Evolutionary conservation across 495 filamentous ascomycete genomes (phyloP), one percentile per base, ranked within the genome.

Genomic region (Podospora pseudocomata): DNA sequence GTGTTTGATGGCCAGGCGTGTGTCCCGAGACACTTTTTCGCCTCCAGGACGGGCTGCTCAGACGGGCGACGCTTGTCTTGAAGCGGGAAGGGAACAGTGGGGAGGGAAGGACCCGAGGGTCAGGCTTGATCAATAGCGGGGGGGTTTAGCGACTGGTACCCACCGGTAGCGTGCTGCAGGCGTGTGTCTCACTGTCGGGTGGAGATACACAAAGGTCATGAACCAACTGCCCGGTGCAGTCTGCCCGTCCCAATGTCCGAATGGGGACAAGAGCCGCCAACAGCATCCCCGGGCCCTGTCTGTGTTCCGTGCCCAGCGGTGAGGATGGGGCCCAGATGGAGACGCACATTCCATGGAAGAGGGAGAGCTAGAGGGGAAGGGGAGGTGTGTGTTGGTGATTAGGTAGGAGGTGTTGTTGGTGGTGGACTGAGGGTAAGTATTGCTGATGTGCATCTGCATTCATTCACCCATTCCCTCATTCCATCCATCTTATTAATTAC

Each of bases 181-280:
- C 23, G 23, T 23, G 34, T 39, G 34, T 39, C 34, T 39, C 34
- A 3, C 34, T 39, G 11, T 39, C 23, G 23, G 23, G 23, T 23
- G 34, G 34, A 11, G 39, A 49, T 5, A 18, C 39, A 49, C 39
- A 2, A 16, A 49, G 23, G 23, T 23, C 23, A 23, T 13, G 39
- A 58, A 58, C 55, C 55, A 26, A 58, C 55, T 58, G 55, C n/a
- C 23, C 55, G 55, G 55, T 58, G n/a, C 55, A 26, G 54, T 57
- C 18, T 39, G 34, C 11, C 23, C 23, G 23, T 23, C 23, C 23
- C 23, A 23, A 23, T 23, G 23, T 39, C 34, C 34, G 34, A 39
- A 39, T 39, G 34, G 34, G 34, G 34, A 39, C 34, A 39, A 39
- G 34, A 57, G 18, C 54, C 20, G 54, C 54, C 54, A 13, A 57